phyloP scores from a whole-genome alignment of 202 grass and related monocot genomes.

The Saccharum hybrid region DNA sequence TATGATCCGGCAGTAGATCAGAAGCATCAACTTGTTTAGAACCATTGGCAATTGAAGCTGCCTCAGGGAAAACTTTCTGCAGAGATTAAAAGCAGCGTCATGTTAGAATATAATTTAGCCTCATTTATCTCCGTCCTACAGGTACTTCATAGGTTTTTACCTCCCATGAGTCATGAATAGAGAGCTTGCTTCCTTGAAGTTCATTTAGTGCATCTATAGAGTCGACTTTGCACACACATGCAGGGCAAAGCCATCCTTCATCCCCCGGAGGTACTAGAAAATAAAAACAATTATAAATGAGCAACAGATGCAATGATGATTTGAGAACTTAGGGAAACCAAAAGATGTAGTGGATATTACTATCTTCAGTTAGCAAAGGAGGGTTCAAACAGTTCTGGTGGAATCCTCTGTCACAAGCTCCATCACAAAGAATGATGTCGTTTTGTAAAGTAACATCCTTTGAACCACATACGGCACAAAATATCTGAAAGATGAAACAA shows the following conservation, averaged over 20 bases:
- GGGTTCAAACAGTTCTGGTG: slow-evolving; percentile 96
- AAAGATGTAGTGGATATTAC: slow-evolving; percentile 56
- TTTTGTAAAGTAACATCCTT: slow-evolving; percentile 78
- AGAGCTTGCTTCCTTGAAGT: slow-evolving; percentile 78
- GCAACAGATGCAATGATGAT: slow-evolving; percentile 27
- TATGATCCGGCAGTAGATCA: slow-evolving; percentile 63
- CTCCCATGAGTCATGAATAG: slow-evolving; percentile 90
- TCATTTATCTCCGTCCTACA: slow-evolving; percentile 28
- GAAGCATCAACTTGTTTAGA: slow-evolving; percentile 56
- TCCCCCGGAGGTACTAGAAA: slow-evolving; percentile 75
- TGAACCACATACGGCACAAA: slow-evolving; percentile 87
- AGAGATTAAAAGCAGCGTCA: slow-evolving; percentile 33
- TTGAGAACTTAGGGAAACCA: slow-evolving; percentile 26
- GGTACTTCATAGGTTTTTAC: slow-evolving; percentile 54
- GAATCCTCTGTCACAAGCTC: slow-evolving; percentile 90
- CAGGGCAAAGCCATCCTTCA: slow-evolving; percentile 91
- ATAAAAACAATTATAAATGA: slow-evolving; percentile 48
- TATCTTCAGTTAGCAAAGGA: slow-evolving; percentile 80
- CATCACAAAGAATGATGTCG: slow-evolving; percentile 98
- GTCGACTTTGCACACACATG: slow-evolving; percentile 89
- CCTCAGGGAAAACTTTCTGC: slow-evolving; percentile 96
- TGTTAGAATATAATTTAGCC: slow-evolving; percentile 28
- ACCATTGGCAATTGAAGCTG: slow-evolving; percentile 60
- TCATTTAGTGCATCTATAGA: slow-evolving; percentile 90
- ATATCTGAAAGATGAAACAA: slow-evolving; percentile 74